Evolutionary conservation across 2,329 filamentous ascomycete genomes (phyloP), one percentile per base, ranked within the genome.

Genomic region (Penicillium nordicum): DNA sequence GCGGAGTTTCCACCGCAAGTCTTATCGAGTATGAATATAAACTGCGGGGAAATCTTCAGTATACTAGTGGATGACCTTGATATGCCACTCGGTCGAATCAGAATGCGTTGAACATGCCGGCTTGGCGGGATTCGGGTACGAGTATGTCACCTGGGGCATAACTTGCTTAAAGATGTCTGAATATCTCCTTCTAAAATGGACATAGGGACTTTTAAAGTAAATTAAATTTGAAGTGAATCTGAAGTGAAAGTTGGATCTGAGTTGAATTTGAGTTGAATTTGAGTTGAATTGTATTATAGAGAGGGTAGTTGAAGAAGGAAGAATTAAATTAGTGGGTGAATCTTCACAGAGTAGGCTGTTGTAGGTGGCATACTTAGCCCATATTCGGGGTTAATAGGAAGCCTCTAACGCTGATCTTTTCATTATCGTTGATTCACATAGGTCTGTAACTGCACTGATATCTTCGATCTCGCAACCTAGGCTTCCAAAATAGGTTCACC

Each of bases 1-100:
- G 7, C 10, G 45, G 11, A 49, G 2, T 14, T 27, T 10, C 5
- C n/a, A 49, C 34, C 37, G 43, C 36, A 29, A n/a, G 30, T 21
- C 53, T 58, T 60, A 62, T 62, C 60, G 23, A 45, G n/a, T 1
- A 7, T 10, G 3, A 38, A 23, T n/a, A 34, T 45, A 10, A 9
- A 36, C 8, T 47, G 50, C 50, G 50, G 42, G 50, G 50, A 47
- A 53, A 36, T 16, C 16, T 5, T 1, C 6, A 34, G 8, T 34
- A 12, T 25, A 46, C n/a, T 16, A 2, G 14, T 12, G 12, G 4
- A 18, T 34, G 18, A 5, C 5, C 11, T 8, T 36, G 30, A 36
- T 46, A 46, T 5, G n/a, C 23, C 4, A 38, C 3, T 18, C 16
- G n/a, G 34, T 50, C 36, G 14, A 50, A 41, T 43, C 48, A 43